Conservation (phyloP, 108 stramenopile species). For the Fragilariopsis cylindrus region DNA sequence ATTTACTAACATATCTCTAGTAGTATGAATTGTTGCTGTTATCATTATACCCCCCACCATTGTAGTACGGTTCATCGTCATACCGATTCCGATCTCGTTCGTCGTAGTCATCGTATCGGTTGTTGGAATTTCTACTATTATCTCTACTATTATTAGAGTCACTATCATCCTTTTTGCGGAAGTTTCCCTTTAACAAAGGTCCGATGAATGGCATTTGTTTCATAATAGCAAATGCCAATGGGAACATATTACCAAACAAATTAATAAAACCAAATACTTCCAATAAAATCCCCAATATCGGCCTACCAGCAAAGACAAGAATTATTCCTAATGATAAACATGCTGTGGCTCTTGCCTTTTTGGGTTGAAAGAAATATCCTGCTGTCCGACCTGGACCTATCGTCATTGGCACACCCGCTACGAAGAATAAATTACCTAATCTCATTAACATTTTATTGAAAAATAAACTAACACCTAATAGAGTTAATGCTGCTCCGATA, state of each 20-base stretch:
- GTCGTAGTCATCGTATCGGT: constrained; percentile 17
- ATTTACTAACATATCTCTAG: not conserved
- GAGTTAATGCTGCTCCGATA: constrained; percentile 68
- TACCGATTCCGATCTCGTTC: constrained; percentile 22
- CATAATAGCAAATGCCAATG: constrained; percentile 67
- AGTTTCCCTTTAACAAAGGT: constrained; percentile 50
- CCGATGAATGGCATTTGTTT: constrained; percentile 78
- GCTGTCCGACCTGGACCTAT: constrained; percentile 88
- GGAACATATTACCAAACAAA: constrained; percentile 94
- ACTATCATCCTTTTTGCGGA: constrained; percentile 22
- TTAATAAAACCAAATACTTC: constrained; percentile 94
- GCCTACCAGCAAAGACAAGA: constrained; percentile 85
- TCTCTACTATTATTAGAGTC: constrained; percentile 12
- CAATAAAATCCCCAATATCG: constrained; percentile 85
- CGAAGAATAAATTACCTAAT: constrained; percentile 88
- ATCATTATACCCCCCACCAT: not conserved
- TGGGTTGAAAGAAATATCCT: constrained; percentile 88
- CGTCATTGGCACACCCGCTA: constrained; percentile 82
- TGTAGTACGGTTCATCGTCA: constrained; percentile 7
- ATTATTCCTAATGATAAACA: constrained; percentile 80
- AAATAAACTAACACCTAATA: constrained; percentile 88
- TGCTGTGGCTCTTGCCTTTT: constrained; percentile 81
- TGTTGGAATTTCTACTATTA: not conserved
- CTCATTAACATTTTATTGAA: constrained; percentile 94
- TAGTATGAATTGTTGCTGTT: not conserved